Evolutionary conservation across 2,329 filamentous ascomycete genomes (phyloP).

Genomic region (Colletotrichum liriopes): DNA sequence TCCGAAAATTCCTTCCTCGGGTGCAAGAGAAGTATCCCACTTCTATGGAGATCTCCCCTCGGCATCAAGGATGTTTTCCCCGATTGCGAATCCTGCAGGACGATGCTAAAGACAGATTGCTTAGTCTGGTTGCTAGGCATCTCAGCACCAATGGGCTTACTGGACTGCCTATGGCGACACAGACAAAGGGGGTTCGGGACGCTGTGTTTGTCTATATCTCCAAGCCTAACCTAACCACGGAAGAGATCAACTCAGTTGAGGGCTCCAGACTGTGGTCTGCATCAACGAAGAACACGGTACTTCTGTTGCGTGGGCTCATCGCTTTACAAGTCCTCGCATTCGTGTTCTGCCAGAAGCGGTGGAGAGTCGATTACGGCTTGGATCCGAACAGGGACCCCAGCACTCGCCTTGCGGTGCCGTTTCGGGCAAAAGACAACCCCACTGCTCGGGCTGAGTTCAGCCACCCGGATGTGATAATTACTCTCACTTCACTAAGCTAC

Average conservation of each 20-base stretch:
- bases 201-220: constrained; percentile 62
- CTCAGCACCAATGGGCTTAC: no score
- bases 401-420: constrained; percentile 71
- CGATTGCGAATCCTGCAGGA: no score
- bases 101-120: no score
- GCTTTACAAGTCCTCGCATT: constrained; percentile 69
- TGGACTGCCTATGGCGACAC: no score
- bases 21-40: no score
- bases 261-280: constrained; percentile 54
- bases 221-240: constrained; percentile 46
- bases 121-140: no score
- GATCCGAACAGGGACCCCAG: constrained; percentile 57
- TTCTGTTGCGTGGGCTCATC: constrained; percentile 71
- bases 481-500: constrained; percentile 69
- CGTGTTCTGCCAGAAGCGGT: constrained; percentile 70
- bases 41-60: no score
- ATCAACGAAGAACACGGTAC: constrained; percentile 52
- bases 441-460: constrained; percentile 72
- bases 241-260: constrained; percentile 56
- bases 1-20: no score
- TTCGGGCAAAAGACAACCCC: constrained; percentile 72
- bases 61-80: no score
- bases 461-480: constrained; percentile 72
- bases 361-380: constrained; percentile 76
- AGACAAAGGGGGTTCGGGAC: no score